A percentile compares a stretch with the other conserved stretches of the same genome.
These are phyloP conservation scores for Aspergillus neotritici DNA, from an alignment of 2,329 filamentous ascomycete species.

Conservation along the genomic window DNA sequence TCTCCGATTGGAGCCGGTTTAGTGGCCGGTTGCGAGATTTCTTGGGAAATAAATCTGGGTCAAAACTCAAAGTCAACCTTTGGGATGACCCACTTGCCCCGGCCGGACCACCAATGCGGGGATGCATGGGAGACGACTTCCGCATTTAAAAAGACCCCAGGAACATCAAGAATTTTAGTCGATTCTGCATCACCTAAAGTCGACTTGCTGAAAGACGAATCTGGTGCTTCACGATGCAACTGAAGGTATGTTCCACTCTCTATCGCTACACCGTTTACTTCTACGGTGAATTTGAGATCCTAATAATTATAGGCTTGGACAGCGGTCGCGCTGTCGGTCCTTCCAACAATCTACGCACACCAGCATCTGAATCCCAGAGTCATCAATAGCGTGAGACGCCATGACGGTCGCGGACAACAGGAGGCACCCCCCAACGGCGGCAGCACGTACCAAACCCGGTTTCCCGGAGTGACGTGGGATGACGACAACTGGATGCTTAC, in stretches of 20 bases:
- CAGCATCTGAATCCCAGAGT: constrained; percentile 13
- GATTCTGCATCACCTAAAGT: no score
- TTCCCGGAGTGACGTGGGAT: constrained; percentile 54
- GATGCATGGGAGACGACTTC: no score
- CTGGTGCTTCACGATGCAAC: constrained; percentile 10
- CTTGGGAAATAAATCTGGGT: no score
- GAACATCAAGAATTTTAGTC: no score
- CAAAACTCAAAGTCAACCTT: no score
- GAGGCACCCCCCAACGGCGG: constrained; percentile 11
- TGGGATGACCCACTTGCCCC: no score
- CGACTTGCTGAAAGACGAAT: no score
- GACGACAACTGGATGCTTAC: constrained; percentile 52
- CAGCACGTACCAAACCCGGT: constrained; percentile 45
- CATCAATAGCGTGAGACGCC: constrained; percentile 14
- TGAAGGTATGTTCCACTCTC: constrained; percentile 5
- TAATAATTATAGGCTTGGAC: no score
- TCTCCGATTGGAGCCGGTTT: no score
- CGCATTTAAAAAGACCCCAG: no score
- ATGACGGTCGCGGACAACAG: constrained; percentile 9
- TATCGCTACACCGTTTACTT: constrained; percentile 5
- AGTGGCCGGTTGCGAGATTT: no score
- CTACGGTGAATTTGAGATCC: background rate
- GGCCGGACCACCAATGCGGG: no score
- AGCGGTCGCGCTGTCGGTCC: background rate
- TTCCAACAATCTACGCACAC: background rate